Evolutionary conservation across 345 rosid genomes (phyloP), one percentile per base, ranked within the genome.

Genomic region (Bruguiera sexangula): DNA sequence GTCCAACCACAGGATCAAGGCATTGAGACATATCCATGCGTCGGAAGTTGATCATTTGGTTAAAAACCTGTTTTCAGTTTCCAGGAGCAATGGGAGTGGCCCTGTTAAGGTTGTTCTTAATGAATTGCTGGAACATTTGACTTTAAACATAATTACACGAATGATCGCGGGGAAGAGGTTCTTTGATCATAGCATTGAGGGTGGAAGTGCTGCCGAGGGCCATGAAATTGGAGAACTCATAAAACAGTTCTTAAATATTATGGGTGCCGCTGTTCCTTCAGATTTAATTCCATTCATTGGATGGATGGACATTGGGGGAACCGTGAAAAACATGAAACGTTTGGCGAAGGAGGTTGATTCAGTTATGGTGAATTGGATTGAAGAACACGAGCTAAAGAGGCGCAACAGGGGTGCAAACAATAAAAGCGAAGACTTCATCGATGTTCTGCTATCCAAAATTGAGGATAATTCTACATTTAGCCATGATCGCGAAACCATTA

Each of bases 271-370:
- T 19, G 69, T 66, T 29, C 69, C 69, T 53, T 52, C 60, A n/a
- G 69, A 66, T 66, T 52, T 66, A 58, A 66, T 66, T 52, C 69
- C 69, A 36, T 16, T 66, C 26, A 37, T 66, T n/a, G 53, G 53
- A n/a, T 66, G 69, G 69, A 15, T 66, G 26, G 69, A 55, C 9
- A 10, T 52, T 31, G 21, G 30, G 3, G 69, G 69, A 11, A 11
- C 26, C 1, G 24, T 66, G 15, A 66, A 53, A 21, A 30, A 10
- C 29, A 66, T 66, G 69, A 66, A 66, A 48, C 43, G 60, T 0
- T 21, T 66, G 7, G 39, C 69, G 18, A 20, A 30, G 69, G 60
- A 66, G 60, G 20, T 66, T 2, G 69, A 66, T 29, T 30, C 39
- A 5, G 16, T 66, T 26, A 66, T 66, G 69, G 69, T n/a, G 60